These are phyloP conservation scores for Blastomyces emzantsi DNA, from an alignment of 2,329 filamentous ascomycete genomes.

Conservation along the genomic window DNA sequence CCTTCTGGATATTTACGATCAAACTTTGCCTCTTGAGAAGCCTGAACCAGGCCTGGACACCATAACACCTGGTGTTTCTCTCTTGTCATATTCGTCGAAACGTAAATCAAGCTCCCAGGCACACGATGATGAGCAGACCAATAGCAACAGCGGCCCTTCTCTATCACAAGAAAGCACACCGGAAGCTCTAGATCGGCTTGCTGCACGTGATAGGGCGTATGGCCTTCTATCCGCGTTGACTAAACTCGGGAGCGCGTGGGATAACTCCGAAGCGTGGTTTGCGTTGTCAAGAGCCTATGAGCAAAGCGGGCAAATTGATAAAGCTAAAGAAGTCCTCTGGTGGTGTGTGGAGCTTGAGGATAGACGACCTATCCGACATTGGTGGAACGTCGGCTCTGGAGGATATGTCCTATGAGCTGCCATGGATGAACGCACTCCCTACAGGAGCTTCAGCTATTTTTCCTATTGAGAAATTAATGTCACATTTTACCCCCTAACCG, in stretches of 20 bases:
- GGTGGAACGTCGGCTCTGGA: conserved; percentile 60
- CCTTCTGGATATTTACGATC: conserved; percentile 72
- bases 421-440: conserved; percentile 10
- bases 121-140: background rate
- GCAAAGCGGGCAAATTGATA: conserved; percentile 72
- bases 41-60: conserved; percentile 24
- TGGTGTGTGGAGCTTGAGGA: conserved; percentile 97
- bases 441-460: conserved; percentile 13
- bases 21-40: conserved; percentile 33
- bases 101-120: background rate
- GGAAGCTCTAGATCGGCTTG: conserved; percentile 70
- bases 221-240: conserved; percentile 73
- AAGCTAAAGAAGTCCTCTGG: conserved; percentile 89
- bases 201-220: conserved; percentile 81
- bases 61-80: conserved; percentile 22
- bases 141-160: conserved; percentile 5
- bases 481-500: background rate
- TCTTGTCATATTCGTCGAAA: conserved; percentile 20
- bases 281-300: conserved; percentile 80
- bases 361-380: conserved; percentile 65
- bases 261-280: conserved; percentile 89
- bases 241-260: conserved; percentile 80
- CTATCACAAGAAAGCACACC: conserved; percentile 43
- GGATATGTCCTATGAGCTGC: conserved; percentile 52
- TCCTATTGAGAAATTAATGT: background rate